Evolutionary conservation across 805 yeast genomes (phyloP).

Genomic region (Wickerhamomyces rabaulensis): DNA sequence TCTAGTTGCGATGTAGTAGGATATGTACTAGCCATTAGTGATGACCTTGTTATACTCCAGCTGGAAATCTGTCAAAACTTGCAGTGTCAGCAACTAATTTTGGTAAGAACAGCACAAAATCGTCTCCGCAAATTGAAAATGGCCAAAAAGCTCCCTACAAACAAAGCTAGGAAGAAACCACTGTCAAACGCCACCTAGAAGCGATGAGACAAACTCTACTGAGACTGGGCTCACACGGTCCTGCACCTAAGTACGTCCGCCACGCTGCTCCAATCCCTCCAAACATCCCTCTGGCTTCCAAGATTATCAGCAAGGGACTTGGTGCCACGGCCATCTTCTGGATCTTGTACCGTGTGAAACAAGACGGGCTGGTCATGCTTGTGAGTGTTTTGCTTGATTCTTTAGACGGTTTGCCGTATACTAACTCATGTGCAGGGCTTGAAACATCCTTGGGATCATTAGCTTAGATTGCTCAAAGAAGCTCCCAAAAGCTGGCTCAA

Average conservation of each 20-base stretch:
- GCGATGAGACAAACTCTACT: slow-evolving; percentile 11
- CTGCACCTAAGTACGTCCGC: slow-evolving; percentile 25
- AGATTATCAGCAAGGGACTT: slow-evolving; percentile 56
- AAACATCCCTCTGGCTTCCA: slow-evolving; percentile 52
- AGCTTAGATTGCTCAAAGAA: not conserved
- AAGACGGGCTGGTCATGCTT: slow-evolving; percentile 61
- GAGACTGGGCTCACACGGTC: slow-evolving; percentile 9
- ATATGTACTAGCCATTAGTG: too few relatives aligned
- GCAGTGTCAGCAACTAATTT: too few relatives aligned
- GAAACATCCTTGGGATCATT: slow-evolving; percentile 40
- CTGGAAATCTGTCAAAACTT: too few relatives aligned
- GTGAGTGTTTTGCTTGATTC: slow-evolving; percentile 23
- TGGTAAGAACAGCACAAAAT: too few relatives aligned
- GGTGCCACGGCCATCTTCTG: slow-evolving; percentile 92
- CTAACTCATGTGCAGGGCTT: slow-evolving; percentile 20
- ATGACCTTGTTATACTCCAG: too few relatives aligned
- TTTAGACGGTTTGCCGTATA: not conserved
- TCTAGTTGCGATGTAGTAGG: too few relatives aligned
- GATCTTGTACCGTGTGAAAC: slow-evolving; percentile 74
- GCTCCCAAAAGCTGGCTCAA: too few relatives aligned
- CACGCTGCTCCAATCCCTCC: slow-evolving; percentile 67
- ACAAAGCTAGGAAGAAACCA: too few relatives aligned
- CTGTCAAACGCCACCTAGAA: too few relatives aligned
- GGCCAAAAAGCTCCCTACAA: too few relatives aligned
- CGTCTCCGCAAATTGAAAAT: too few relatives aligned